phyloP scores from a whole-genome alignment of 2,329 filamentous ascomycete species.

The Aureobasidium vineae region DNA sequence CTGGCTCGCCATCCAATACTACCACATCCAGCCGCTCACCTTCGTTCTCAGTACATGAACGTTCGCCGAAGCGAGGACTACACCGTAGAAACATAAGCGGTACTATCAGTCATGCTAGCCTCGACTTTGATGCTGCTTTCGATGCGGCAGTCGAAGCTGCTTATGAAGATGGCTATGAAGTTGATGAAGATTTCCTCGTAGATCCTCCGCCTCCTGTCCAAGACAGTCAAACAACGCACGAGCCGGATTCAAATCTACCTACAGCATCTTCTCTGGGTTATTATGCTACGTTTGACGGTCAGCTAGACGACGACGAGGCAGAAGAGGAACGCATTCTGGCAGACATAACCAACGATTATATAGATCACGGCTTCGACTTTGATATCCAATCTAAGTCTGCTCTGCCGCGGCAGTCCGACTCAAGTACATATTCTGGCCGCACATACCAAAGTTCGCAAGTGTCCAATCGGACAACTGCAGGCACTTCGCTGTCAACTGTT shows the following conservation, averaged over 20 bases:
- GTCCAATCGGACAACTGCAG: conserved; percentile 68
- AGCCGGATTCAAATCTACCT: background rate
- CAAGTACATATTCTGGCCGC: conserved; percentile 71
- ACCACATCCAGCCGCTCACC: conserved; percentile 48
- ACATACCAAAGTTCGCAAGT: conserved; percentile 75
- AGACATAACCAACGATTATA: conserved; percentile 81
- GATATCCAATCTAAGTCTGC: conserved; percentile 65
- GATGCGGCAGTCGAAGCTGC: conserved; percentile 95
- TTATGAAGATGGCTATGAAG: conserved; percentile 88
- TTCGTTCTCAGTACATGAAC: conserved; percentile 75
- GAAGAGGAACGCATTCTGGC: conserved; percentile 63
- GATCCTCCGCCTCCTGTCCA: background rate
- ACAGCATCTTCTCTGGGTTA: background rate
- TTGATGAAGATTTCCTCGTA: conserved; percentile 46
- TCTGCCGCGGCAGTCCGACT: conserved; percentile 75
- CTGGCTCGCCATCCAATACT: conserved; percentile 10
- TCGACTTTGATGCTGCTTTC: conserved; percentile 89
- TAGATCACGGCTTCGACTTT: conserved; percentile 73
- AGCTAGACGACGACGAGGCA: conserved; percentile 41
- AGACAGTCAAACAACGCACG: background rate
- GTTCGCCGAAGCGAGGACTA: conserved; percentile 67
- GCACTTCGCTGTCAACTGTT: conserved; percentile 68
- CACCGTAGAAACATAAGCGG: conserved; percentile 68
- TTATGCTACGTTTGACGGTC: background rate
- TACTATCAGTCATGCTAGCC: conserved; percentile 71